Base-by-base conservation (phyloP, 768 basidiomycete genomes). In the Naganishia randhawae region DNA sequence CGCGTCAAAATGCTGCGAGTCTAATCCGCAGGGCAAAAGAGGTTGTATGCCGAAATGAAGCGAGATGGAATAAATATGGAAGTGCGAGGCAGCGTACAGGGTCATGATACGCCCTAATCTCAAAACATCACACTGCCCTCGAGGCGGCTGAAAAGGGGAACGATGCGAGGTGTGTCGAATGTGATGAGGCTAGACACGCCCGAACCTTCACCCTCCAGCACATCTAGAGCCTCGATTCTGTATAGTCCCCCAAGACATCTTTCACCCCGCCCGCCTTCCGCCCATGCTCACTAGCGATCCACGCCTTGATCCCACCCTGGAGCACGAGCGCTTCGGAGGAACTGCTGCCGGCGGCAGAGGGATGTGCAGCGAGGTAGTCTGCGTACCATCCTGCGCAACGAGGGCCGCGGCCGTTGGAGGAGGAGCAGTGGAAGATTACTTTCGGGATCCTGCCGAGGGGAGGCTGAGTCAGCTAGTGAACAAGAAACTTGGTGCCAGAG, bases 321-420 rank as follows among this genome's bases (percentile, higher is more conserved):
- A 74, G 41, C 1, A 74, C 63, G 19, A 63, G 50, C 2, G 70
- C 29, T 22, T 65, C 65, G 17, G 72, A 71, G 14, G 50, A 50
- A 16, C 31, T 35, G 4, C 25, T 48, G 4, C 32, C 42, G n/a
- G n/a, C 45, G 7, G 45, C 25, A 1, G 25, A 22, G n/a, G 19
- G 25, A 19, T 52, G 41, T n/a, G 55, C 45, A 22, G 67, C 70
- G 16, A 74, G 62, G n/a, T 51, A 54, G 41, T 71, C 71, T 39
- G 71, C 67, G 39, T 74, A 74, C 73, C 73, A 74, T 5, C 66
- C 71, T 33, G 73, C 73, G 41, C 69, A 72, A 14, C 71, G 66
- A 39, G 73, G 69, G 6, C 73, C 73, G 6, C 73, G 69, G 29
- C 73, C 73, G 25, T 53, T 65, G 35, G 63, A 63, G 41, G 68